phyloP scores from a whole-genome alignment of 495 filamentous ascomycete species.

The Penicillium coprophilum region DNA sequence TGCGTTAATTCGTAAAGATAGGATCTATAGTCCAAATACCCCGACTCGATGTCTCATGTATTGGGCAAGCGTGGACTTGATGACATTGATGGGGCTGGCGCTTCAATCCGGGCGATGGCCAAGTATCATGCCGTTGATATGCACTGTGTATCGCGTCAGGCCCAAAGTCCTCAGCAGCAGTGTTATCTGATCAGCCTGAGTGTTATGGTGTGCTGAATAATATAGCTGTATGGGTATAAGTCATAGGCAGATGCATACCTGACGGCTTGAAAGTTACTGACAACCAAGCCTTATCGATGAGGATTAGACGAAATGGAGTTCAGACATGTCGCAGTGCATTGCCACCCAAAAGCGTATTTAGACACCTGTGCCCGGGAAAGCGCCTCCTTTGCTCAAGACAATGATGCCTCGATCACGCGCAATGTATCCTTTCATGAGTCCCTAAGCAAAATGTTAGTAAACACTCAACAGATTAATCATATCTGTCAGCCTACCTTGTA shows the following conservation, averaged over 20 bases:
- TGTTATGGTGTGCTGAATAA: background rate
- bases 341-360: slow-evolving; percentile 35
- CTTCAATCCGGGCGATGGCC: background rate
- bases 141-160: background rate
- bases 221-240: slow-evolving; percentile 1
- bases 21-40: background rate
- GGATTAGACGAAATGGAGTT: background rate
- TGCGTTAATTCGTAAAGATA: slow-evolving; percentile 7
- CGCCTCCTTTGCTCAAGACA: slow-evolving; percentile 85
- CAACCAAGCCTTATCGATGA: background rate
- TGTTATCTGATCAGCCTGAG: background rate
- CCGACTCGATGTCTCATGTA: background rate
- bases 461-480: too few species aligned
- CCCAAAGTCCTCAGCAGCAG: too few species aligned
- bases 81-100: background rate
- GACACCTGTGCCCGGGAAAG: slow-evolving; percentile 94
- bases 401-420: slow-evolving; percentile 83
- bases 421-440: slow-evolving; percentile 97
- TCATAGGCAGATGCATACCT: slow-evolving; percentile 1
- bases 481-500: slow-evolving; percentile 74
- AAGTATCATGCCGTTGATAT: background rate
- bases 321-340: background rate
- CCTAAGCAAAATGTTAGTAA: slow-evolving; percentile 49
- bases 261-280: background rate
- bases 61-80: background rate